Evolutionary conservation across 176 grass and related monocot species (phyloP).

Genomic region (Musa acuminata): DNA sequence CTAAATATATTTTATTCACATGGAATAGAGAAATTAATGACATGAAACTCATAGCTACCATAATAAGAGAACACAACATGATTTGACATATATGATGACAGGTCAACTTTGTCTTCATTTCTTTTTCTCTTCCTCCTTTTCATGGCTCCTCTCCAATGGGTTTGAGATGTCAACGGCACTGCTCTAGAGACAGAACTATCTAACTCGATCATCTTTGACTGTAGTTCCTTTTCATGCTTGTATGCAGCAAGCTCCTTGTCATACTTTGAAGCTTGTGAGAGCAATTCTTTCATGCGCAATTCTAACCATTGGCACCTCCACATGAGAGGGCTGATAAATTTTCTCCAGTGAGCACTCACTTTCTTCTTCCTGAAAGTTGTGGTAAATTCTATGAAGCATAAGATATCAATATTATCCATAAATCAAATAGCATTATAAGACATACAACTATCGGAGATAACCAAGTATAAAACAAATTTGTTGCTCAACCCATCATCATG

Average conservation of each 20-base stretch:
- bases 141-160: slow-evolving; percentile 59
- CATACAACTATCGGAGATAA: background rate
- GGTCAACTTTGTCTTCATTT: slow-evolving; percentile 46
- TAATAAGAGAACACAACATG: slow-evolving; percentile 77
- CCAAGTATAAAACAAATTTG: background rate
- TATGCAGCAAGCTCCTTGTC: slow-evolving; percentile 63
- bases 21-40: slow-evolving; percentile 9
- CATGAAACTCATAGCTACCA: slow-evolving; percentile 37
- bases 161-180: slow-evolving; percentile 56
- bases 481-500: background rate
- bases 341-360: slow-evolving; percentile 78
- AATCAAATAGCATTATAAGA: background rate
- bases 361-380: slow-evolving; percentile 89
- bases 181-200: slow-evolving; percentile 76
- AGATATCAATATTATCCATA: background rate
- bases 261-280: slow-evolving; percentile 65
- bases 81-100: slow-evolving; percentile 55
- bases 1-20: slow-evolving; percentile 1
- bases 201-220: slow-evolving; percentile 84
- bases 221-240: slow-evolving; percentile 79
- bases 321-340: slow-evolving; percentile 66
- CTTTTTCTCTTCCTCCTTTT: slow-evolving; percentile 70
- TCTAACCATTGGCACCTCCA: slow-evolving; percentile 87
- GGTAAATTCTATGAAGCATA: background rate
- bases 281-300: slow-evolving; percentile 72